Base-by-base conservation (phyloP, 805 yeast species). In the Candida oleophila region DNA sequence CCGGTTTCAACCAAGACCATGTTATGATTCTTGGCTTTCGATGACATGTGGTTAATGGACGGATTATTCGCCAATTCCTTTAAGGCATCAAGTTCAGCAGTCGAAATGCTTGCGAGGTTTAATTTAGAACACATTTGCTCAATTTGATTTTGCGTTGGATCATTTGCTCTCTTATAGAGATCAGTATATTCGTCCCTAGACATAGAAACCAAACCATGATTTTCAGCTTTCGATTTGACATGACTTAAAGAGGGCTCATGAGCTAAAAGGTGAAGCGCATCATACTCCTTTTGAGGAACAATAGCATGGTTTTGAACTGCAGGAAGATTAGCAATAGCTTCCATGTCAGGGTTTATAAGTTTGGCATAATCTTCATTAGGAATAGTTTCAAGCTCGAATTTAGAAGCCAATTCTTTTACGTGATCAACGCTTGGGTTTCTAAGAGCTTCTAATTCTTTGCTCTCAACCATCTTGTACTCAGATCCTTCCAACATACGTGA, bases 191-290 rank as follows among this genome's bases (percentile, higher is more conserved):
- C 76, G 1, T 47, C 37, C 45, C 61, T 59, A 1, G 62, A 43
- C 39, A 71, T 54, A 2, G 74, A 65, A 5, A 67, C 60, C 43
- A 67, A 61, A 12, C 60, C 59, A 38, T 58, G 61, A n/a, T 47
- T 60, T 41, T 68, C 73, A 1, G 74, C 74, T 11, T 62, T 63
- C 12, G 53, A 47, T 41, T 69, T 65, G 4, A 71, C 62, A 33
- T 65, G 71, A 18, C 60, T 61, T 28, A 68, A 25, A 0, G 61
- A 36, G 18, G 76, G 76, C 8, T 62, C 63, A 46, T 62, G 49
- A 0, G 72, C 74, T 11, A 57, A 50, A 28, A 54, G 18, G 9
- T 36, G 8, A 22, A 49, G 38, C 9, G 38, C 11, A 4, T 38
- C 41, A 34, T 30, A 36, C 11, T 49, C 51, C n/a, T 40, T 32